phyloP scores from a whole-genome alignment of 2,329 filamentous ascomycete genomes.

The Tolypocladium nubicola region DNA sequence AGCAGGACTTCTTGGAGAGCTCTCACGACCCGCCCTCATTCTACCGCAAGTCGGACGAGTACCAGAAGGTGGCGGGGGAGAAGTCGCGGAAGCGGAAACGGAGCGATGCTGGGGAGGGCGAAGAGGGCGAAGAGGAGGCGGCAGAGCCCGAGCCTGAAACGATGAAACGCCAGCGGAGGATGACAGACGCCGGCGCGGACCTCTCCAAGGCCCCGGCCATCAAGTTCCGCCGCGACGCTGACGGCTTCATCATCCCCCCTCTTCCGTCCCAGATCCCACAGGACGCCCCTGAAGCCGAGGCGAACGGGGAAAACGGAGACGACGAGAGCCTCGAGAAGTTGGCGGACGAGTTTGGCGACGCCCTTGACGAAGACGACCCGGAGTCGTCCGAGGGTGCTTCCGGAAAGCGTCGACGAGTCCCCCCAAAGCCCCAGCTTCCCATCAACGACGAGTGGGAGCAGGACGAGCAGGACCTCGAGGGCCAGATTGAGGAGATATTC shows the following conservation, averaged over 20 bases:
- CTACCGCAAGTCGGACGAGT: conserved; percentile 53
- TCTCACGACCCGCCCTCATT: conserved; percentile 76
- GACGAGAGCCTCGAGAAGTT: conserved; percentile 27
- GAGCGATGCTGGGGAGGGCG: conserved; percentile 14
- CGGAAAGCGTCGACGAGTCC: conserved; percentile 11
- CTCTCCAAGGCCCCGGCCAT: conserved; percentile 21
- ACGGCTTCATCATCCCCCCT: conserved; percentile 57
- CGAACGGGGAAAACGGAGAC: conserved; percentile 7
- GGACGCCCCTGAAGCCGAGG: conserved; percentile 13
- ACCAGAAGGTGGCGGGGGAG: conserved; percentile 40
- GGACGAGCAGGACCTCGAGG: conserved; percentile 55
- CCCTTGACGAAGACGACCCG: conserved; percentile 19
- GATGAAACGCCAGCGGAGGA: conserved; percentile 4
- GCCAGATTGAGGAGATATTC: conserved; percentile 61
- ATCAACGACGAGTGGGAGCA: conserved; percentile 53
- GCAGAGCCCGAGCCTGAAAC: background rate
- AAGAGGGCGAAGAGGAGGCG: conserved; percentile 7
- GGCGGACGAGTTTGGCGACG: conserved; percentile 34
- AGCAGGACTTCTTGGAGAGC: conserved; percentile 60
- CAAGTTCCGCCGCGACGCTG: conserved; percentile 44
- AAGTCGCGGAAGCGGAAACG: conserved; percentile 37
- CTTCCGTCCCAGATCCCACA: conserved; percentile 28
- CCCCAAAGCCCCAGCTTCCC: conserved; percentile 33
- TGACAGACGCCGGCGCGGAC: conserved; percentile 21
- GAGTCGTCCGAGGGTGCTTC: conserved; percentile 4